phyloP scores from a whole-genome alignment of 228 moss, liverwort and hornwort species.

The Sphagnum magellanicum region DNA sequence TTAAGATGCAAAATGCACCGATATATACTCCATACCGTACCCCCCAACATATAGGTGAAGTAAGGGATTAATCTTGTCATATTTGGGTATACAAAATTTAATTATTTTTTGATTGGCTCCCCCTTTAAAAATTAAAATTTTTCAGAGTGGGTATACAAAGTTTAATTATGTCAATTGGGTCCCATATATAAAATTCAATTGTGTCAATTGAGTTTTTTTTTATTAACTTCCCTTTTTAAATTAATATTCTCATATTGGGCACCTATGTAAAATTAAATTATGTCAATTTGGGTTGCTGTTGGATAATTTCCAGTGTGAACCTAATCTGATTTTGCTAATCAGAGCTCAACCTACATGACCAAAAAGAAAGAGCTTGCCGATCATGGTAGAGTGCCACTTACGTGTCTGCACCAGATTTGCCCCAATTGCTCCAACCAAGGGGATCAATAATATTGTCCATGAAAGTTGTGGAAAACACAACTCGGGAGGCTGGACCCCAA shows the following conservation, averaged over 20 bases:
- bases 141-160: no score
- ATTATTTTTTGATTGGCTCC: no score
- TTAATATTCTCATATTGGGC: neutral
- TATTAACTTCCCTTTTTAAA: neutral
- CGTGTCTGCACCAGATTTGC: slow-evolving; percentile 25
- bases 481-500: slow-evolving; percentile 26
- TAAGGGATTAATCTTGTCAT: no score
- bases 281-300: neutral
- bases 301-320: neutral
- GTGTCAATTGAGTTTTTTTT: no score
- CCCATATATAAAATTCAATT: no score
- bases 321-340: neutral
- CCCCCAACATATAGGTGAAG: neutral
- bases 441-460: slow-evolving; percentile 16
- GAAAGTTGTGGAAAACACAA: slow-evolving; percentile 23
- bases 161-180: no score
- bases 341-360: no score
- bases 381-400: slow-evolving; percentile 5
- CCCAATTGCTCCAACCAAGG: slow-evolving; percentile 37
- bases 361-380: neutral
- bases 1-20: neutral
- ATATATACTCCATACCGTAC: neutral
- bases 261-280: neutral
- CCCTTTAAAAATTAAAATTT: no score
- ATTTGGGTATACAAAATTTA: no score